Evolutionary conservation across 129 eudicot species (phyloP), one percentile per base, ranked within the genome.

Genomic region (Chrysanthemum lavandulifolium): DNA sequence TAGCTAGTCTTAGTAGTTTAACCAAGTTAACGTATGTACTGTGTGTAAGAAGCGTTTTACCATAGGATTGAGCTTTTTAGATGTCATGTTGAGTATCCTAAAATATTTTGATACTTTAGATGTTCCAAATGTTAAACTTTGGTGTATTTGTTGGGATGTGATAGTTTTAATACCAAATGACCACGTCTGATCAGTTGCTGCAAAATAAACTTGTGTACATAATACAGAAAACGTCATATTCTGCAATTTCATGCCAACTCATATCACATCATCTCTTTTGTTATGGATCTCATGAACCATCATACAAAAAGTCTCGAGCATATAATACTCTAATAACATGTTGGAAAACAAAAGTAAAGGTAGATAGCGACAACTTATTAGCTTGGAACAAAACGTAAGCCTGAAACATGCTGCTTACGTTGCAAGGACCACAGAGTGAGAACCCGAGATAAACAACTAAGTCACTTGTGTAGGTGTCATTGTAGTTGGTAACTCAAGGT

Each of bases 331-430:
- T 60, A 63, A 59, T 45, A 2, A 58, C 40, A 68, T 50, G 13
- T 25, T 2, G 13, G 16, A 10, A 25, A 14, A 61, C 15, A 25
- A 61, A 61, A 25, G 12, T 61, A 33, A 61, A 10, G 43, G 43
- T 12, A 18, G 73, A 69, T 69, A 4, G 31, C 16, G 63, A 69
- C 63, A 69, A 16, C 10, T 53, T 69, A 69, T 69, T 63, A 69
- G 27, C 29, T 0, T 5, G 73, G 73, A 53, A 69, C 73, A 51
- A 71, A 36, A 71, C 75, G 75, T 71, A 71, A 18, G 66, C 75
- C 19, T 45, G 65, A 65, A 59, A 50, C 57, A 67, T 55, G 59
- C 56, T 40, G 56, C 80, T 43, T 59, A 67, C 10, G 6, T 40
- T 18, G 43, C 51, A 2, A 55, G 65, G 31, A 60, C 67, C 79